phyloP scores from a whole-genome alignment of 2,329 filamentous ascomycete genomes.

The Ceratocystis cubensis region DNA sequence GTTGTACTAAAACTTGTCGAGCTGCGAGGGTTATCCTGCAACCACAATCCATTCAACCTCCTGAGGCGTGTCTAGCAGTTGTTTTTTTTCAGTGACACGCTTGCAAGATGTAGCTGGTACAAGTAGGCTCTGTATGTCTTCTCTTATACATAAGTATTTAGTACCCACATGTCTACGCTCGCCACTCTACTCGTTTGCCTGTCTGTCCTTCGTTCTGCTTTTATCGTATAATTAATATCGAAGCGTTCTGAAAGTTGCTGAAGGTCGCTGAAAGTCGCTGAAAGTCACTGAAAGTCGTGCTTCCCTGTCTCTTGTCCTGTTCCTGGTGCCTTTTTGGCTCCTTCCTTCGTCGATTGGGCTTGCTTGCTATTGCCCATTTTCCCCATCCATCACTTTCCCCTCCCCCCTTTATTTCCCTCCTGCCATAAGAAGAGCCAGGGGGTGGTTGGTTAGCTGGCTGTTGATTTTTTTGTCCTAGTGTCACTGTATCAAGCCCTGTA shows the following conservation, averaged over 20 bases:
- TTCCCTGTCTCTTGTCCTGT: slow-evolving; percentile 20
- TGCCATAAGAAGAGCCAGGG: slow-evolving; percentile 7
- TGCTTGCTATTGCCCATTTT: slow-evolving; percentile 8
- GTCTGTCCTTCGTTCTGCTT: not conserved
- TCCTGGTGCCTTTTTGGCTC: slow-evolving; percentile 18
- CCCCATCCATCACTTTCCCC: slow-evolving; percentile 6
- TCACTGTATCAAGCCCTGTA: not conserved
- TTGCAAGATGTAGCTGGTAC: too few relatives aligned
- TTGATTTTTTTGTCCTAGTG: not conserved
- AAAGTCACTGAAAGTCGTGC: not conserved
- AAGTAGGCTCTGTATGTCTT: too few relatives aligned
- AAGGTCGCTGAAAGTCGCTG: not conserved
- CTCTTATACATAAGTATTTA: too few relatives aligned
- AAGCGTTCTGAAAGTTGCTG: not conserved
- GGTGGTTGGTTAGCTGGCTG: not conserved
- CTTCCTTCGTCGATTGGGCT: slow-evolving; percentile 17
- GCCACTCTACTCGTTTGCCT: not conserved
- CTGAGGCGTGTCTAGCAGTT: not conserved
- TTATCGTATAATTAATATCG: too few relatives aligned
- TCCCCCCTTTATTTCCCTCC: slow-evolving; percentile 21
- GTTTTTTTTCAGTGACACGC: not conserved
- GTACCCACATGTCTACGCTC: too few relatives aligned
- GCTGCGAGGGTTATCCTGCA: not conserved
- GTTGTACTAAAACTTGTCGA: not conserved
- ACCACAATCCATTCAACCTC: not conserved